A percentile compares a stretch with the other conserved stretches of the same genome.
Conservation (phyloP, 2,329 filamentous ascomycete genomes). For the Fusarium beomiforme region DNA sequence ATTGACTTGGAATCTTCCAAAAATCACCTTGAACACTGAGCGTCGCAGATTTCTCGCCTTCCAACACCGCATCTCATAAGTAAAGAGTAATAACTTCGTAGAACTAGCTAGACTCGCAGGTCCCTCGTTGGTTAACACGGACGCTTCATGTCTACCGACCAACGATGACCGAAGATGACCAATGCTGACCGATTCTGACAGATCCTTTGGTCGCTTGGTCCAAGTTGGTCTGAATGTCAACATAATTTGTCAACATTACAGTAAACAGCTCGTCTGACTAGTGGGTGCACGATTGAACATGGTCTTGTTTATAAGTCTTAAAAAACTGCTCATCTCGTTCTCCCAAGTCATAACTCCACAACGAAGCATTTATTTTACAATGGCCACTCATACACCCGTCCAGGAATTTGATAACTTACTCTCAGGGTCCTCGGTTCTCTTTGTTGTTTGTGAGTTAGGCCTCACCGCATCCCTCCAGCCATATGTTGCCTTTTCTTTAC, state of each 20-base stretch:
- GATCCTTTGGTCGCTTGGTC: too few species aligned
- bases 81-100: neutral
- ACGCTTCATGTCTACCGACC: neutral
- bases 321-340: fast-evolving
- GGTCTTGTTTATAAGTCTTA: neutral
- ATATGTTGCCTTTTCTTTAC: fast-evolving
- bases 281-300: too few species aligned
- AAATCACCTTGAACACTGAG: too few species aligned
- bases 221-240: neutral
- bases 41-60: neutral
- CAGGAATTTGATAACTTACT: neutral
- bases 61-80: neutral
- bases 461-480: fast-evolving
- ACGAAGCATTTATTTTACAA: neutral
- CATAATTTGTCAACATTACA: neutral
- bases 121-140: neutral
- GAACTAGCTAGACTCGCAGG: neutral
- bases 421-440: neutral
- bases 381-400: neutral
- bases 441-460: neutral
- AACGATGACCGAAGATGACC: neutral
- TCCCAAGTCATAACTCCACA: neutral
- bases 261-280: neutral
- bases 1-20: too few species aligned
- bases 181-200: neutral